Conservation (phyloP, 176 grass and related monocot species). For the Chloris gayana region DNA sequence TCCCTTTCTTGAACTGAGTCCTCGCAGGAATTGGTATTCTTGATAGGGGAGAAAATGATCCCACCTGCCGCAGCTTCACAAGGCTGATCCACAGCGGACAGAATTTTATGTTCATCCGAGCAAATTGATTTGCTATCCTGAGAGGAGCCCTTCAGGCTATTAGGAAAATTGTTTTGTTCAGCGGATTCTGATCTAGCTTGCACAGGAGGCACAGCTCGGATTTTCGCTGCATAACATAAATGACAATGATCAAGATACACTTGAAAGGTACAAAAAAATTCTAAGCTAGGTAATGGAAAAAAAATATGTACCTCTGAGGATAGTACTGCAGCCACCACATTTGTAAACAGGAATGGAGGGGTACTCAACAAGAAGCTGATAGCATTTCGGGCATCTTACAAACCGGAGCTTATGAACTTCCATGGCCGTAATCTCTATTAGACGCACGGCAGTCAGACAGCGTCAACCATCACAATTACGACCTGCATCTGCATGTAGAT, state of each 20-base stretch:
- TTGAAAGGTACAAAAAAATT: neutral
- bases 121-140: slow-evolving; percentile 35
- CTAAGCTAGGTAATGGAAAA: neutral
- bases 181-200: neutral
- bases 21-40: neutral
- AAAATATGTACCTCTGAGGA: slow-evolving; percentile 70
- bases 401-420: slow-evolving; percentile 64
- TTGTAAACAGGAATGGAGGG: slow-evolving; percentile 73
- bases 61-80: neutral
- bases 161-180: neutral
- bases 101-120: slow-evolving; percentile 28
- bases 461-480: neutral
- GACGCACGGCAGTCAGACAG: neutral
- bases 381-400: slow-evolving; percentile 86
- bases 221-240: slow-evolving; percentile 51
- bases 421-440: slow-evolving; percentile 27
- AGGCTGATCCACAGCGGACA: neutral
- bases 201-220: slow-evolving; percentile 2
- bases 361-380: slow-evolving; percentile 83
- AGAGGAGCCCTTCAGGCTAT: slow-evolving; percentile 31
- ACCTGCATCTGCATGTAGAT: neutral
- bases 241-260: slow-evolving; percentile 9
- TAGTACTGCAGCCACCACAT: slow-evolving; percentile 64
- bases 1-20: neutral
- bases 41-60: neutral